Evolutionary conservation across 805 yeast species (phyloP).

Genomic region (Metschnikowia shivogae): DNA sequence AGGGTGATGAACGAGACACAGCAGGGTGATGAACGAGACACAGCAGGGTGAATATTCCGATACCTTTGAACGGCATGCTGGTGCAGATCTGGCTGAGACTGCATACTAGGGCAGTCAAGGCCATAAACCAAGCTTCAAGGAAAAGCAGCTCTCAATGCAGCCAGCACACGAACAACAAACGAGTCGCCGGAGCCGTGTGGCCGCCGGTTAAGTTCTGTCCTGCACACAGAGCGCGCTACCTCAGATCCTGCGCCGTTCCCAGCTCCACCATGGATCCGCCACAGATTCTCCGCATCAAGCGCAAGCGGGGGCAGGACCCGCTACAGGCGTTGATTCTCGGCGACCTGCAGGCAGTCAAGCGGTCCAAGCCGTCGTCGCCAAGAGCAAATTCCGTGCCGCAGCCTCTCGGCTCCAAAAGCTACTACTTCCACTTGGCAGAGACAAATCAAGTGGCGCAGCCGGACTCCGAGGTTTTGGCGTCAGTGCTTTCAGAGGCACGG

Average conservation of each 20-base stretch:
- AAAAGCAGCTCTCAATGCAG: no score
- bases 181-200: no score
- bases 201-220: not conserved
- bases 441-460: slow-evolving; percentile 25
- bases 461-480: slow-evolving; percentile 20
- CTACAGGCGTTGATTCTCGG: slow-evolving; percentile 68
- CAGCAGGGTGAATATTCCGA: no score
- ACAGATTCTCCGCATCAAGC: slow-evolving; percentile 72
- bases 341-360: slow-evolving; percentile 32
- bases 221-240: not conserved
- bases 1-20: no score
- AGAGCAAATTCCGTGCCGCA: slow-evolving; percentile 19
- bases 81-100: no score
- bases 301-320: slow-evolving; percentile 85
- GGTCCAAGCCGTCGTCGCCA: slow-evolving; percentile 39
- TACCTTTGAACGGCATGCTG: no score
- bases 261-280: slow-evolving; percentile 38
- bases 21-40: no score
- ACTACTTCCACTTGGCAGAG: slow-evolving; percentile 32
- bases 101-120: no score
- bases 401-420: slow-evolving; percentile 12
- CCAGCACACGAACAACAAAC: no score
- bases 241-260: slow-evolving; percentile 49
- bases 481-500: slow-evolving; percentile 25
- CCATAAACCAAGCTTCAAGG: no score